phyloP scores from a whole-genome alignment of 2,329 filamentous ascomycete genomes.

The Fusarium sterilihyphosum region DNA sequence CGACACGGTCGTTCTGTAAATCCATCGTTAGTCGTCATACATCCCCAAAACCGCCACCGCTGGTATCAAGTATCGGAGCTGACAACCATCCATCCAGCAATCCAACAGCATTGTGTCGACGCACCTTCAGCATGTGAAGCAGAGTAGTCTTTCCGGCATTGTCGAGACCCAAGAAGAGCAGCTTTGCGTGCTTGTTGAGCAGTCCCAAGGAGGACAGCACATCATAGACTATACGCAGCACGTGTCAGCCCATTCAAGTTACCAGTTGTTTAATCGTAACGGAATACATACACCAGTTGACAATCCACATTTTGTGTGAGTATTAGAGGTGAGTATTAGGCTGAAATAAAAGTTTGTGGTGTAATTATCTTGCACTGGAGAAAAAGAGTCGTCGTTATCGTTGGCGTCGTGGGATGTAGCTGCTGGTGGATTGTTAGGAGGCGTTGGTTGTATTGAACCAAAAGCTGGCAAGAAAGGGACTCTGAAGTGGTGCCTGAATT shows the following conservation, averaged over 20 bases:
- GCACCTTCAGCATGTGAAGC: constrained; percentile 93
- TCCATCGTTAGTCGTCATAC: constrained; percentile 37
- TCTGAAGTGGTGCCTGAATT: constrained; percentile 34
- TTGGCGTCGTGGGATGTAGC: constrained; percentile 38
- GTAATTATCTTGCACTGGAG: constrained; percentile 19
- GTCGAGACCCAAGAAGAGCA: constrained; percentile 91
- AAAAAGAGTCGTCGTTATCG: constrained; percentile 38
- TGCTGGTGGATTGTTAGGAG: constrained; percentile 32
- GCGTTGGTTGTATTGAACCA: constrained; percentile 34
- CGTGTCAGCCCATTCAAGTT: constrained; percentile 47
- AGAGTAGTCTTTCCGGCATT: constrained; percentile 96
- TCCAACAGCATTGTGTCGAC: constrained; percentile 40
- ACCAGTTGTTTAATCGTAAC: constrained; percentile 6
- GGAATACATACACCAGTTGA: constrained; percentile 86
- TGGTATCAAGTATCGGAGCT: background rate
- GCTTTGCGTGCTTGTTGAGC: constrained; percentile 95
- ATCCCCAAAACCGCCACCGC: background rate
- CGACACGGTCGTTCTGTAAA: constrained; percentile 85
- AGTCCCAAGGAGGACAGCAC: constrained; percentile 86
- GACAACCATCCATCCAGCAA: background rate
- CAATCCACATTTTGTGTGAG: constrained; percentile 79
- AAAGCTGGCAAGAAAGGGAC: constrained; percentile 46
- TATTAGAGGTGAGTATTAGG: constrained; percentile 36
- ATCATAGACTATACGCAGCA: constrained; percentile 75
- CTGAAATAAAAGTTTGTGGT: constrained; percentile 28